Conservation (phyloP, 306 rosid genomes). For the Prunus campanulata region DNA sequence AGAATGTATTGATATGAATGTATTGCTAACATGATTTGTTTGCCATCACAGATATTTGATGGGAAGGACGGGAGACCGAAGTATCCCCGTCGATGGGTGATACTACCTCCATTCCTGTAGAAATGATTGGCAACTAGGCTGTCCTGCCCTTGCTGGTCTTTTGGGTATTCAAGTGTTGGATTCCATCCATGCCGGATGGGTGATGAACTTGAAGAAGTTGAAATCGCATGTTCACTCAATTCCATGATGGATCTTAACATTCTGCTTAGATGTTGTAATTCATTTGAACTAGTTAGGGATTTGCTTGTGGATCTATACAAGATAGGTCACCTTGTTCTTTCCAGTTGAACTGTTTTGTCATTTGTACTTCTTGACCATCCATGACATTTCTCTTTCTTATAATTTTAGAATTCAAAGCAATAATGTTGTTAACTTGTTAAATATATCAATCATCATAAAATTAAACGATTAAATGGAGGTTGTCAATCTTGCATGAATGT, state of each 20-base stretch:
- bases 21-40: neutral
- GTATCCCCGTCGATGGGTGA: constrained; percentile 95
- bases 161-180: neutral
- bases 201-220: constrained; percentile 1
- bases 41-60: constrained; percentile 69
- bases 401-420: neutral
- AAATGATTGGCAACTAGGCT: constrained; percentile 1
- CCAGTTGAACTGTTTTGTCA: neutral
- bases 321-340: neutral
- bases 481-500: constrained; percentile 2
- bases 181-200: neutral
- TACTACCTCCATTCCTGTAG: constrained; percentile 88
- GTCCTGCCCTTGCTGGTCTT: constrained; percentile 4
- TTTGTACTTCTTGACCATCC: neutral
- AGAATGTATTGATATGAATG: neutral
- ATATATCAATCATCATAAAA: neutral
- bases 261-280: constrained; percentile 7
- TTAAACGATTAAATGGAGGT: neutral
- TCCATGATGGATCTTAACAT: neutral
- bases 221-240: neutral
- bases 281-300: neutral
- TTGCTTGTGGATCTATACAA: neutral
- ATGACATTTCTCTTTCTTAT: neutral
- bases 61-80: constrained; percentile 89
- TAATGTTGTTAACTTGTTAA: neutral